Evolutionary conservation across 2,329 filamentous ascomycete genomes (phyloP), one percentile per base, ranked within the genome.

Genomic region (Corynespora cassiicola): DNA sequence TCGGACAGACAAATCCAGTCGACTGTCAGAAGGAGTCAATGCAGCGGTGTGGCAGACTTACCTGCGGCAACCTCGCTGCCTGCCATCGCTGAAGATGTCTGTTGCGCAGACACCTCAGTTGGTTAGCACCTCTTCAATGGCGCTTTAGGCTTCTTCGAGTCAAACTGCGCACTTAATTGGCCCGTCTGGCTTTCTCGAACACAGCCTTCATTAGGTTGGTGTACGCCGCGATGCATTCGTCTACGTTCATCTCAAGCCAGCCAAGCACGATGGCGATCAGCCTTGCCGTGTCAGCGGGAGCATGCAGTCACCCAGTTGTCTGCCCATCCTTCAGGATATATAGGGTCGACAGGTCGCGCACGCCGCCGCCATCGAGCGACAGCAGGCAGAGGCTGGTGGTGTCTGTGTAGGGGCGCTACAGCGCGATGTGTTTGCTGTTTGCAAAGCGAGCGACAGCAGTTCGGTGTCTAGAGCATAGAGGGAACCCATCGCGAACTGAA

Each of bases 1-100:
- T 30, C 3, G 71, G 71, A 47, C 78, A 75, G 11, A 74, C 58
- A 41, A 71, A 77, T 0, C 28, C 31, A 25, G 50, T 31, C 17
- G 22, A n/a, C n/a, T 33, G 27, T 39, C 5, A 31, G 22, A 17
- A 6, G 15, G 4, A 19, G 4, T 26, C 9, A 16, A 25, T 15
- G 7, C 25, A 20, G n/a, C 25, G 7, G 12, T 12, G 6, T 16
- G 4, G 17, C 28, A 22, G 23, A 45, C 40, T 30, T 30, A 43
- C 40, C 24, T 34, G 33, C 17, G 10, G 24, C 40, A 43, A 24
- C 34, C 24, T 4, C 34, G 40, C 14, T 38, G 29, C 5, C 5
- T 34, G 3, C 40, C 40, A 18, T 43, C 30, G 15, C 34, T 30
- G 19, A 43, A 28, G 4, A 33, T 5, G 19, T 33, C 40, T 6